A percentile compares a stretch with the other conserved stretches of the same genome.
These are phyloP conservation scores for Excoecaria cochinchinensis DNA, from an alignment of 345 rosid species.

Conservation along the genomic window DNA sequence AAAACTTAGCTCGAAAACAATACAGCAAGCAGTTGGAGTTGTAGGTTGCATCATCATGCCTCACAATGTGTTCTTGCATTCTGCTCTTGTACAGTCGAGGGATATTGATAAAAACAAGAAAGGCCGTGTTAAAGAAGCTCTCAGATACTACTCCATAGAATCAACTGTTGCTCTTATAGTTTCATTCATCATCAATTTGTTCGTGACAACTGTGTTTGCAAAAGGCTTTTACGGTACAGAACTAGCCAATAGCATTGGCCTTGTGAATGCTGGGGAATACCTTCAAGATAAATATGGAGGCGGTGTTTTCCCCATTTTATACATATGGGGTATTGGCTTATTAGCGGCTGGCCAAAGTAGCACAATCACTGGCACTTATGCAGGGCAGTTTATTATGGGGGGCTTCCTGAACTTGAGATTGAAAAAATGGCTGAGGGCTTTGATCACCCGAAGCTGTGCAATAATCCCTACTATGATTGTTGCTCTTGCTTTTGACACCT, in stretches of 20 bases:
- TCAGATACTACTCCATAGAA: constrained; percentile 83
- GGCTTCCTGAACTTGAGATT: constrained; percentile 81
- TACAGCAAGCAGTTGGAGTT: constrained; percentile 87
- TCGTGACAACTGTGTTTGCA: constrained; percentile 88
- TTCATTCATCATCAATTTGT: constrained; percentile 83
- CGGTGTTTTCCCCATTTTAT: constrained; percentile 79
- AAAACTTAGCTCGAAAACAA: constrained; percentile 79
- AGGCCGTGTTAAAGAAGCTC: constrained; percentile 76
- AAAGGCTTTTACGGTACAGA: constrained; percentile 80
- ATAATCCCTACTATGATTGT: constrained; percentile 80
- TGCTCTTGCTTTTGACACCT: constrained; percentile 72
- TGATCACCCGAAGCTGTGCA: constrained; percentile 87
- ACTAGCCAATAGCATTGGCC: constrained; percentile 68
- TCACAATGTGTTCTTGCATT: constrained; percentile 88
- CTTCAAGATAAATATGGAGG: constrained; percentile 90
- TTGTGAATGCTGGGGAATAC: constrained; percentile 82
- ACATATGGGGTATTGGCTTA: constrained; percentile 90
- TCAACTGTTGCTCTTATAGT: constrained; percentile 66
- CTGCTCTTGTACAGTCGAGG: constrained; percentile 93
- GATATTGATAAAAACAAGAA: constrained; percentile 62
- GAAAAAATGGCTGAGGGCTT: constrained; percentile 92
- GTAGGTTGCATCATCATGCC: constrained; percentile 98
- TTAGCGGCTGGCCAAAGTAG: constrained; percentile 97
- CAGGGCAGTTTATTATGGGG: constrained; percentile 96
- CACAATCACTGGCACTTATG: constrained; percentile 88